Conservation (phyloP, 139 green algal species). For the Tetraselmis chui region DNA sequence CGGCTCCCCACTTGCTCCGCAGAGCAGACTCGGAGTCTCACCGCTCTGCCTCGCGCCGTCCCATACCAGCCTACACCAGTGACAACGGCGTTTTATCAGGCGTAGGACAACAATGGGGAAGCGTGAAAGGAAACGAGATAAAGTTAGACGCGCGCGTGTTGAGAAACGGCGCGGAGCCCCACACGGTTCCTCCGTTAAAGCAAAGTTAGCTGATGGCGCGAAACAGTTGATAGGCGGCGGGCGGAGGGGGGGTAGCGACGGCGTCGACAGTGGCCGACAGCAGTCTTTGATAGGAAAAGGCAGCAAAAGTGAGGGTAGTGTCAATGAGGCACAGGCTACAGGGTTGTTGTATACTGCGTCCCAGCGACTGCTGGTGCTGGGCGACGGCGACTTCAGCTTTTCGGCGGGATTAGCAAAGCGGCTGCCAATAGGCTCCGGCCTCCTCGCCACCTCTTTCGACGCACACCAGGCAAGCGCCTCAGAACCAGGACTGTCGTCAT, state of each 20-base stretch:
- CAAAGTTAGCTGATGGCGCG: neutral
- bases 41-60: no score
- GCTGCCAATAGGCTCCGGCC: neutral
- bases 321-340: no score
- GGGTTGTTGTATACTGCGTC: constrained; percentile 1
- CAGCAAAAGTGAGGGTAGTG: no score
- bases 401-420: constrained; percentile 1
- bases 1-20: no score
- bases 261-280: neutral
- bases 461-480: neutral
- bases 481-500: no score
- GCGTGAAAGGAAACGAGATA: neutral
- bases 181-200: neutral
- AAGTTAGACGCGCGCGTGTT: neutral
- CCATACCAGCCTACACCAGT: no score
- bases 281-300: no score
- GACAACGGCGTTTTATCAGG: no score
- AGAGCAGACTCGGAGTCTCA: no score
- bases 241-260: neutral
- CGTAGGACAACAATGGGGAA: no score
- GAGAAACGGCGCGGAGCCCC: neutral
- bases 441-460: constrained; percentile 11
- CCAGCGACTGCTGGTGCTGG: constrained; percentile 1
- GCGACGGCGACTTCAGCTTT: constrained; percentile 15
- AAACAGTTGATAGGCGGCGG: neutral